These are phyloP conservation scores for Trichoderma koningii DNA, from an alignment of 2,329 filamentous ascomycete species.

Conservation along the genomic window DNA sequence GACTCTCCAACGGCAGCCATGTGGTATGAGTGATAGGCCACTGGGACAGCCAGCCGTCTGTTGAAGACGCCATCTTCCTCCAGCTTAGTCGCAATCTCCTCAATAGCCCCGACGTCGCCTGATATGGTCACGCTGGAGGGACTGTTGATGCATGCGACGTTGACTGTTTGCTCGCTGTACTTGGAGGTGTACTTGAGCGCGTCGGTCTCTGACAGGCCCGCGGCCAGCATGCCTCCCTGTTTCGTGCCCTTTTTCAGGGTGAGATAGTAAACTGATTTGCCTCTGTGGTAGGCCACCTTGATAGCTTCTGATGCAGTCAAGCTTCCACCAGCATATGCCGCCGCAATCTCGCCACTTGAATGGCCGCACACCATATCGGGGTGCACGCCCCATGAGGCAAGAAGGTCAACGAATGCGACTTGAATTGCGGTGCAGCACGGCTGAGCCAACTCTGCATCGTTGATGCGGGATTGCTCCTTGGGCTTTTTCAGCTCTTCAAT, in stretches of 20 bases:
- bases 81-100: constrained; percentile 40
- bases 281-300: constrained; percentile 29
- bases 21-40: constrained; percentile 45
- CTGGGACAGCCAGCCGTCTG: constrained; percentile 47
- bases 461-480: constrained; percentile 22
- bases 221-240: constrained; percentile 24
- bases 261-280: constrained; percentile 19
- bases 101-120: constrained; percentile 35
- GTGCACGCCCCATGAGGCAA: constrained; percentile 37
- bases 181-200: constrained; percentile 21
- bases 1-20: constrained; percentile 34
- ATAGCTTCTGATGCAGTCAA: constrained; percentile 35
- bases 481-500: constrained; percentile 21
- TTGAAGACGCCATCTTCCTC: constrained; percentile 48
- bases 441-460: constrained; percentile 25
- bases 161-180: constrained; percentile 17
- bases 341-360: constrained; percentile 46
- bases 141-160: constrained; percentile 28
- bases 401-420: constrained; percentile 44
- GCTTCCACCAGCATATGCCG: constrained; percentile 38
- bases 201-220: constrained; percentile 23
- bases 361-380: constrained; percentile 42
- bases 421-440: constrained; percentile 46
- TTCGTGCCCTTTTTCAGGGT: constrained; percentile 9
- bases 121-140: constrained; percentile 29